These are phyloP conservation scores for Dacryopinax primogenitus DNA, from an alignment of 768 basidiomycete species.

Conservation along the genomic window DNA sequence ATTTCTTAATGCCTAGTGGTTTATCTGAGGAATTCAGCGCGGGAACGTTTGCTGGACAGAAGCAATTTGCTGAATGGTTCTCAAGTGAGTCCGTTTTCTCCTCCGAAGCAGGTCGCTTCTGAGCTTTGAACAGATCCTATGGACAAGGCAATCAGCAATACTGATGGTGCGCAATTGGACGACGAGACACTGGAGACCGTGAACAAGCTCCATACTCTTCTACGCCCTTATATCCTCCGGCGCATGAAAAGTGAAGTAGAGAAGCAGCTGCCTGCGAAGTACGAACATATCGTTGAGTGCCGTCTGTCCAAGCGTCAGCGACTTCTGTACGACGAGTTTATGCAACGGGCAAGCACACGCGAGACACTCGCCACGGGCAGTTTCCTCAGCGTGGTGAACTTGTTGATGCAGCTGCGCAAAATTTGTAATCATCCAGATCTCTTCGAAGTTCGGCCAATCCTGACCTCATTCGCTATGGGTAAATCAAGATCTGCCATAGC, in stretches of 20 bases:
- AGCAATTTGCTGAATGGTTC: constrained; percentile 94
- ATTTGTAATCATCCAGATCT: constrained; percentile 34
- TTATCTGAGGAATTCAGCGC: constrained; percentile 21
- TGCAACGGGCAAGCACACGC: constrained; percentile 73
- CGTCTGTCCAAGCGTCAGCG: constrained; percentile 82
- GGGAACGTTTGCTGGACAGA: constrained; percentile 61
- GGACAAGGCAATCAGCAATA: constrained; percentile 74
- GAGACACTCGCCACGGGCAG: constrained; percentile 69
- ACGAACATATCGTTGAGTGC: constrained; percentile 79
- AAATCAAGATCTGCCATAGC: constrained; percentile 23
- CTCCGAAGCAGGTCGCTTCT: constrained; percentile 8
- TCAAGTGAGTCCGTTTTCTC: constrained; percentile 51
- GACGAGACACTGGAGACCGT: constrained; percentile 77
- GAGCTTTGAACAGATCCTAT: constrained; percentile 55
- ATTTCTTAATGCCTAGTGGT: constrained; percentile 31
- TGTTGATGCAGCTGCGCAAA: constrained; percentile 32
- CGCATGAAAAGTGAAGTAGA: constrained; percentile 31
- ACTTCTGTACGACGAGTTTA: constrained; percentile 94
- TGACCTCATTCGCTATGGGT: constrained; percentile 34
- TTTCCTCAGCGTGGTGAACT: constrained; percentile 34
- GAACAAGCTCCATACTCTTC: constrained; percentile 48
- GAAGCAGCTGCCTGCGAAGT: constrained; percentile 46
- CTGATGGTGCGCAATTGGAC: constrained; percentile 54
- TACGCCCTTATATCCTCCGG: constrained; percentile 30
- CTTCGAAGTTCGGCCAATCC: constrained; percentile 32